These are phyloP conservation scores for Syncephalastrum contaminatum DNA, from an alignment of 371 early-diverging fungal species.

Conservation along the genomic window DNA sequence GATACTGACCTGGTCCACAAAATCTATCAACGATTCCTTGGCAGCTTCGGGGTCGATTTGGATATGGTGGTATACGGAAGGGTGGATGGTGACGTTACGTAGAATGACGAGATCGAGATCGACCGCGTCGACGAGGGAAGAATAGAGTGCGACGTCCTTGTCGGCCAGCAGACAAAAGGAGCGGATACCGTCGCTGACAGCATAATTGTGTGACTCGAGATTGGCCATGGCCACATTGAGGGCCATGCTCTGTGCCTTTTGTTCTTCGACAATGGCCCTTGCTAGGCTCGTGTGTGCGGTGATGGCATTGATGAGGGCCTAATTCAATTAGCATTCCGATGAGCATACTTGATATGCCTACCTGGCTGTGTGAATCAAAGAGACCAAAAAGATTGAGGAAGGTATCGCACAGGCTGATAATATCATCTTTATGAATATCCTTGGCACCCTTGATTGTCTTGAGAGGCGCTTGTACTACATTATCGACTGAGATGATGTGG, in stretches of 20 bases:
- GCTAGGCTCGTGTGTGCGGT: constrained; percentile 43
- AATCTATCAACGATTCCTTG: constrained; percentile 22
- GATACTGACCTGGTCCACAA: constrained; percentile 23
- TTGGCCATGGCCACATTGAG: constrained; percentile 61
- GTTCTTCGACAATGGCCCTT: constrained; percentile 47
- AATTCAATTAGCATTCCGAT: constrained; percentile 5
- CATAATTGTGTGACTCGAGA: constrained; percentile 48
- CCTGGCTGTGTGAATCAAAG: constrained; percentile 37
- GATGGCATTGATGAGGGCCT: constrained; percentile 28
- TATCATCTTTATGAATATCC: constrained; percentile 2
- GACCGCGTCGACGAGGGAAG: constrained; percentile 14
- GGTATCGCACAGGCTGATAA: no score
- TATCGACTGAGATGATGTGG: background rate
- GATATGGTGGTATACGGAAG: constrained; percentile 7
- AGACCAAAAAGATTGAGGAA: constrained; percentile 19
- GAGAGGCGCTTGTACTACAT: constrained; percentile 6
- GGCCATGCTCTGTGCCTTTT: constrained; percentile 56
- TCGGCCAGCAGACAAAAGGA: constrained; percentile 18
- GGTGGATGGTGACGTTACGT: constrained; percentile 28
- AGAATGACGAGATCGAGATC: constrained; percentile 28
- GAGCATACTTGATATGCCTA: constrained; percentile 6
- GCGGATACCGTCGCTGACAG: constrained; percentile 11
- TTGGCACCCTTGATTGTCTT: constrained; percentile 7
- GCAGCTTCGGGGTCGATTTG: background rate
- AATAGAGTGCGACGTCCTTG: constrained; percentile 26